A percentile compares a stretch with the other conserved stretches of the same genome.
phyloP scores from a whole-genome alignment of 1,139 yeast genomes.

The Scheffersomyces segobiensis region DNA sequence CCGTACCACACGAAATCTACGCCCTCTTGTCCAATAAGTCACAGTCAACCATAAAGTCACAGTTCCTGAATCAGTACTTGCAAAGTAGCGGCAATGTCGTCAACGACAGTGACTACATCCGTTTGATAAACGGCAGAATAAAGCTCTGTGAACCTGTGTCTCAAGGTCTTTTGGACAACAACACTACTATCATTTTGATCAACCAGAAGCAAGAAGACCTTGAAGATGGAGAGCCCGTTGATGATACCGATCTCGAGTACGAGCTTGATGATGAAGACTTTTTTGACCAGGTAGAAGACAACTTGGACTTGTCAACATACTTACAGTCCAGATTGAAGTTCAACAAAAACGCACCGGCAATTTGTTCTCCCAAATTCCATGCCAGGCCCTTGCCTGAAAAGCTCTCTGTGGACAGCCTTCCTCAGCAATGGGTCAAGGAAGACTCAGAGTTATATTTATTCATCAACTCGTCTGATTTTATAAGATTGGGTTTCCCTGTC shows the following conservation, averaged over 20 bases:
- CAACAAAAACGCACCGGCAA: conserved; percentile 8
- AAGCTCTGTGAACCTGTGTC: conserved; percentile 70
- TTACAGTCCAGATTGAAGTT: conserved; percentile 33
- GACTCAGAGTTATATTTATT: conserved; percentile 52
- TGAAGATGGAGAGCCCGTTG: conserved; percentile 5
- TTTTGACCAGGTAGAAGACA: conserved; percentile 8
- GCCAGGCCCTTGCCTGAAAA: conserved; percentile 33
- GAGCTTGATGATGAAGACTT: conserved; percentile 8
- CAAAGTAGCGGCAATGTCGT: conserved; percentile 34
- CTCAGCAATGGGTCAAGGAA: conserved; percentile 35
- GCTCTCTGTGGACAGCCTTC: conserved; percentile 25
- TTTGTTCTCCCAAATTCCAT: conserved; percentile 15
- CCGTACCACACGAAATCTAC: conserved; percentile 49
- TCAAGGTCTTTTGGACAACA: conserved; percentile 54
- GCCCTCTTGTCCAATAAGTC: conserved; percentile 31
- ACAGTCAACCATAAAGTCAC: conserved; percentile 25
- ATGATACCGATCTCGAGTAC: conserved; percentile 5
- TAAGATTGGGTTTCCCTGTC: conserved; percentile 53
- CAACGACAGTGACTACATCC: conserved; percentile 32
- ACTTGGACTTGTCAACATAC: conserved; percentile 39
- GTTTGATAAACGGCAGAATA: conserved; percentile 51
- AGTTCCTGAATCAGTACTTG: conserved; percentile 27
- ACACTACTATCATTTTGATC: conserved; percentile 56
- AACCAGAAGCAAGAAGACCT: conserved; percentile 26
- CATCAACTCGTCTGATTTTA: conserved; percentile 52